Percentiles rank a stretch among this genome's conserved stretches.
phyloP scores from a whole-genome alignment of 257 asterid genomes.

The Linderniella brevidens region DNA sequence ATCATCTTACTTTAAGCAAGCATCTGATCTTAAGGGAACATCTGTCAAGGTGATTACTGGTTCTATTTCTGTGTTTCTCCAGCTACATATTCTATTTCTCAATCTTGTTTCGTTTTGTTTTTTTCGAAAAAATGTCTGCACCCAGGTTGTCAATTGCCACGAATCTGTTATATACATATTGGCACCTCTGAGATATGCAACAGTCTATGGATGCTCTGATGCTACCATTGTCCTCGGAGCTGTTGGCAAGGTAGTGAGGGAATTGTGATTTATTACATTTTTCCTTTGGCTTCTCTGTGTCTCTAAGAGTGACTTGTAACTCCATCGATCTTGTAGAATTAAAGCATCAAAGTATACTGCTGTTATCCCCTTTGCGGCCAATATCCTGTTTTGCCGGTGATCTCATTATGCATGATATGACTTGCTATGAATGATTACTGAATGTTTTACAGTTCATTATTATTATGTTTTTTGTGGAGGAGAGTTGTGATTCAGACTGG shows the following conservation, averaged over 20 bases:
- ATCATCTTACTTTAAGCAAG: constrained; percentile 73
- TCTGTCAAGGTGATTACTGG: constrained; percentile 46
- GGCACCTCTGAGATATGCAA: constrained; percentile 81
- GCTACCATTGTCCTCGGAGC: constrained; percentile 94
- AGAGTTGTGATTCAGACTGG: no score
- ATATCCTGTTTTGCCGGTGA: no score
- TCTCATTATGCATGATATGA: no score
- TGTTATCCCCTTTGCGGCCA: no score
- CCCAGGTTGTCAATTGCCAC: constrained; percentile 85
- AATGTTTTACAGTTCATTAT: no score
- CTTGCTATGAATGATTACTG: no score
- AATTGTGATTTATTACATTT: not conserved
- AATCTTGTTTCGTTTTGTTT: not conserved
- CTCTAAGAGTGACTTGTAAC: no score
- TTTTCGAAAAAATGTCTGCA: constrained; percentile 6
- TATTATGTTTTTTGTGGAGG: no score
- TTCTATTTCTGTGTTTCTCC: no score
- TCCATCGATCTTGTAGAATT: no score
- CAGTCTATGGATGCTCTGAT: constrained; percentile 94
- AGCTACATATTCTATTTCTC: not conserved
- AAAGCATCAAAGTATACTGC: no score
- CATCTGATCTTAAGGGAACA: constrained; percentile 79
- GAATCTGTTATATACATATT: constrained; percentile 84
- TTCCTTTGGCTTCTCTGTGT: no score
- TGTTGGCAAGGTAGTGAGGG: constrained; percentile 73